These are phyloP conservation scores for Lactarius deliciosus DNA, from an alignment of 768 basidiomycete species.

Conservation along the genomic window DNA sequence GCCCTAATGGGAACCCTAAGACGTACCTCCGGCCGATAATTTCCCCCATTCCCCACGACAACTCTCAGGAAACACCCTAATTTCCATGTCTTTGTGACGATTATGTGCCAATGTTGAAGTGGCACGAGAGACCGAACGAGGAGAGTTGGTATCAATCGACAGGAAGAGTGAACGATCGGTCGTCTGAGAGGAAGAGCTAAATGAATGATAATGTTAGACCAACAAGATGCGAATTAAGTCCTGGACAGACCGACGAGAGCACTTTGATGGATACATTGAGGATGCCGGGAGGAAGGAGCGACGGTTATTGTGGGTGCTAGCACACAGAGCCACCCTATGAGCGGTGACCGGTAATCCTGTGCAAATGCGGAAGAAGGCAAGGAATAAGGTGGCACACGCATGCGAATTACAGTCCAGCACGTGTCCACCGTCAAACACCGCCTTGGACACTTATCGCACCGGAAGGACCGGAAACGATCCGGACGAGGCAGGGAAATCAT, in stretches of 20 bases:
- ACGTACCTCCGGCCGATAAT: not conserved
- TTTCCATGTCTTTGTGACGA: not conserved
- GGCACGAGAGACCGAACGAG: not conserved
- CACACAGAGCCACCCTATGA: not conserved
- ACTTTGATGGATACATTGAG: not conserved
- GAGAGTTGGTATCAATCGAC: not conserved
- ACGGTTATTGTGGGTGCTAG: not conserved
- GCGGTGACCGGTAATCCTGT: not conserved
- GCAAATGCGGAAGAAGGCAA: slow-evolving; percentile 5
- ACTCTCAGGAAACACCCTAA: not conserved
- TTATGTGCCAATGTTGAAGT: not conserved
- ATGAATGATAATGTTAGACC: not conserved
- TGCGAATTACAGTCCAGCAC: slow-evolving; percentile 1
- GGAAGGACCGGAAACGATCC: not conserved
- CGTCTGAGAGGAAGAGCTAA: not conserved
- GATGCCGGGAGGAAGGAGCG: not conserved
- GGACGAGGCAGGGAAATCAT: not conserved
- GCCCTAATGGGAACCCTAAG: not conserved
- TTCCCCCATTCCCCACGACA: not conserved
- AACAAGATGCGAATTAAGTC: not conserved
- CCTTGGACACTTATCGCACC: not conserved
- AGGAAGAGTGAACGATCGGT: not conserved
- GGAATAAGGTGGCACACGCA: not conserved
- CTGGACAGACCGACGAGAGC: not conserved
- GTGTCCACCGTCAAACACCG: not conserved